Conservation (phyloP, 192 early-diverging fungal genomes). For the Gamsiella multidivaricata region DNA sequence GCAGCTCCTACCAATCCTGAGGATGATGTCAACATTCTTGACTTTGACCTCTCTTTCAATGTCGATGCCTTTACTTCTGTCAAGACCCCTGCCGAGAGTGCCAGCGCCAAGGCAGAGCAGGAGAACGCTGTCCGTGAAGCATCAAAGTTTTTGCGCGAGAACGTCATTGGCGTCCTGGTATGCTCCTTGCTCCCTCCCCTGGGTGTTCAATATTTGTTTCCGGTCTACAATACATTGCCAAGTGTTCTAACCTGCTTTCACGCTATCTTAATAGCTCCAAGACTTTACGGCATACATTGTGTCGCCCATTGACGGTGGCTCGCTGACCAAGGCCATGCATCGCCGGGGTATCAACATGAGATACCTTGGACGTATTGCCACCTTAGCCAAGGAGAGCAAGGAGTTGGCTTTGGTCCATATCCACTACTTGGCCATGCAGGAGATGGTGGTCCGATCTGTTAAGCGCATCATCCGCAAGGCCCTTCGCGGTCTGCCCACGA, state of each 20-base stretch:
- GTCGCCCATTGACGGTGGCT: constrained; percentile 82
- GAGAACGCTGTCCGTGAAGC: constrained; percentile 77
- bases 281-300: constrained; percentile 75
- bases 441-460: constrained; percentile 88
- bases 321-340: constrained; percentile 87
- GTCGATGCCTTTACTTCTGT: constrained; percentile 69
- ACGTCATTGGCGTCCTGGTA: constrained; percentile 72
- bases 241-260: no score
- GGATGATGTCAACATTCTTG: constrained; percentile 52
- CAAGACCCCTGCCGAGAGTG: constrained; percentile 48
- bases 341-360: constrained; percentile 98
- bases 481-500: constrained; percentile 66
- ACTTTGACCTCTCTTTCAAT: constrained; percentile 65
- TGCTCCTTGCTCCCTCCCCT: not conserved
- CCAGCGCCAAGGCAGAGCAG: constrained; percentile 54
- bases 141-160: constrained; percentile 80
- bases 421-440: constrained; percentile 76
- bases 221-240: no score
- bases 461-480: constrained; percentile 87
- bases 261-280: constrained; percentile 54
- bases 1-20: constrained; percentile 41
- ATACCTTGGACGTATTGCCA: constrained; percentile 85
- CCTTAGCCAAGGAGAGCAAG: constrained; percentile 68
- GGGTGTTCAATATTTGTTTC: no score
- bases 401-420: constrained; percentile 67